Conservation (phyloP, 2,329 filamentous ascomycete species). For the Monosporascus sp. region DNA sequence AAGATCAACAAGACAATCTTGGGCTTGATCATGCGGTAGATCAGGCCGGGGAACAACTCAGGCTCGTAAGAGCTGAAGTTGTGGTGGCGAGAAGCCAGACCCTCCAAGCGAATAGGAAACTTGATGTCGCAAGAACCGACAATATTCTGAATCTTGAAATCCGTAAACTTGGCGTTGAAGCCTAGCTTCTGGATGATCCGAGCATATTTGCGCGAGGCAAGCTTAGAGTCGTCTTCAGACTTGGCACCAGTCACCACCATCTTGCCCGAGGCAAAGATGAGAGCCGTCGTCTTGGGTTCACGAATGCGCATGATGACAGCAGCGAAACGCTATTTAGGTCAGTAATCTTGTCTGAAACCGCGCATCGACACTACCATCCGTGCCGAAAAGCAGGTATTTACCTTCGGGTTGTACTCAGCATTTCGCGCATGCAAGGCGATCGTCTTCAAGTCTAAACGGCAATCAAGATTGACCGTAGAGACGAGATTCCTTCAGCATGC, state of each 20-base stretch:
- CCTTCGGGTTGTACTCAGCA: conserved; percentile 98
- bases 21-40: conserved; percentile 99
- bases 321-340: conserved; percentile 74
- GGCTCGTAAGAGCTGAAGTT: conserved; percentile 99
- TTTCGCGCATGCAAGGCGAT: conserved; percentile 97
- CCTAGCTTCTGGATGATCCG: conserved; percentile 99
- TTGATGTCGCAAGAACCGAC: conserved; percentile 99
- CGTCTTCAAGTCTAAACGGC: conserved; percentile 95
- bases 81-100: conserved; percentile 93
- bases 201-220: conserved; percentile 94
- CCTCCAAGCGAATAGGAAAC: conserved; percentile 96
- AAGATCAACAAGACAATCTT: conserved; percentile 98
- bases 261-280: conserved; percentile 98
- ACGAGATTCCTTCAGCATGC: conserved; percentile 82
- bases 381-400: conserved; percentile 40
- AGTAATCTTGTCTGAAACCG: conserved; percentile 21
- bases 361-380: neutral
- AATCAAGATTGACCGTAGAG: conserved; percentile 96
- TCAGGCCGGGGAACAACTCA: conserved; percentile 96
- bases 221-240: conserved; percentile 95
- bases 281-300: conserved; percentile 94
- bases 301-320: conserved; percentile 99
- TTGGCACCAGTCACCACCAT: conserved; percentile 99
- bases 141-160: conserved; percentile 99
- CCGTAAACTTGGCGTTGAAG: conserved; percentile 98